These are phyloP conservation scores for Hypoxylon sp. DNA, from an alignment of 2,329 filamentous ascomycete genomes.

Conservation along the genomic window DNA sequence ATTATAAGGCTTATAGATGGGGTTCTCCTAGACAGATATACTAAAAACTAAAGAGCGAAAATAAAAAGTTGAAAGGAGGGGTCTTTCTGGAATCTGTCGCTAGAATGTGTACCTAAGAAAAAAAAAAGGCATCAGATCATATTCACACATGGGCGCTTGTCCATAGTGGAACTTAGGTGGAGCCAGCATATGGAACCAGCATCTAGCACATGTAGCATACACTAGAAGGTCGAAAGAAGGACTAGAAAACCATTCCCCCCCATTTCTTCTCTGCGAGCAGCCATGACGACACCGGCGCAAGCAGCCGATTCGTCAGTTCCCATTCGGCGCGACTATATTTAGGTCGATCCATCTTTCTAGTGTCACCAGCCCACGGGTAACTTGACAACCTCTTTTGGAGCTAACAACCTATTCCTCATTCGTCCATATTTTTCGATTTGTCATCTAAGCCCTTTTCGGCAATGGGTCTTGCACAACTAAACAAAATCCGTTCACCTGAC, in stretches of 20 bases:
- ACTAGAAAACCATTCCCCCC: constrained; percentile 29
- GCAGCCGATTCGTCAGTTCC: constrained; percentile 33
- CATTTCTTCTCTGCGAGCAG: constrained; percentile 19
- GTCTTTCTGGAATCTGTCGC: too few relatives aligned
- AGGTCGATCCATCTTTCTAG: constrained; percentile 24
- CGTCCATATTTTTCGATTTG: constrained; percentile 12
- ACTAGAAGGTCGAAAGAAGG: constrained; percentile 33
- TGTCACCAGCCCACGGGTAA: constrained; percentile 28
- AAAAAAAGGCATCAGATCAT: constrained; percentile 24
- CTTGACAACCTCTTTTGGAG: constrained; percentile 28
- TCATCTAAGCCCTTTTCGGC: constrained; percentile 18
- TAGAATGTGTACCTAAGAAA: too few relatives aligned
- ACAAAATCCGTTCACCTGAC: constrained; percentile 1
- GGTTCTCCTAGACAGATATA: neutral
- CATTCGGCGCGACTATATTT: constrained; percentile 34
- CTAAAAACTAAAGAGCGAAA: constrained; percentile 1
- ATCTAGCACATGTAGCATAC: too few relatives aligned
- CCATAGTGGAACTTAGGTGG: constrained; percentile 33
- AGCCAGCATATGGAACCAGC: too few relatives aligned
- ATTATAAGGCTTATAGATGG: too few relatives aligned
- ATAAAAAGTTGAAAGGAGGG: constrained; percentile 1
- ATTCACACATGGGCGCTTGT: constrained; percentile 21
- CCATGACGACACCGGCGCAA: constrained; percentile 37
- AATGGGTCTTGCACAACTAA: constrained; percentile 5
- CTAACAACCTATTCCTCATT: constrained; percentile 19